Evolutionary conservation across 2,329 filamentous ascomycete species (phyloP).

Genomic region (Alternaria sp.): DNA sequence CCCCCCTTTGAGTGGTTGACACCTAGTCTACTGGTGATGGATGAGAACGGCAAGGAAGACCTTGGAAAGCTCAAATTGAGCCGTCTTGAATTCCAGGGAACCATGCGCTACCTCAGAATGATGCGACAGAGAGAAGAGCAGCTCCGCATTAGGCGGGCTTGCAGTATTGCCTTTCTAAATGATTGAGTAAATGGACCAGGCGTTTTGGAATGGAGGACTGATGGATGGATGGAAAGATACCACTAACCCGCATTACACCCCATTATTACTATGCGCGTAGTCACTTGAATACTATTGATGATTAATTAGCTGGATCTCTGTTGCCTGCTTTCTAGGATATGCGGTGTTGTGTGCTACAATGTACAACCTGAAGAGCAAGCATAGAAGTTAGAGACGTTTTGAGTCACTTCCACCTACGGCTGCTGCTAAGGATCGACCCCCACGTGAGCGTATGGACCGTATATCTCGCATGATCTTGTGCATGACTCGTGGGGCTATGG

Average conservation of each 20-base stretch:
- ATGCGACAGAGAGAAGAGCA: too few species aligned
- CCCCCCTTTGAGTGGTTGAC: not conserved
- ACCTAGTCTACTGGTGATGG: not conserved
- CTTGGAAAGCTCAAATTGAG: not conserved
- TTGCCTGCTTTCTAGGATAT: not conserved
- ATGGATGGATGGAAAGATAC: slow-evolving; percentile 12
- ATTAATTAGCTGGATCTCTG: not conserved
- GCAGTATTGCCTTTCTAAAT: not conserved
- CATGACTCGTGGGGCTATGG: slow-evolving; percentile 12
- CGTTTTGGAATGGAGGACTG: slow-evolving; percentile 6
- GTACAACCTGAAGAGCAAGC: not conserved
- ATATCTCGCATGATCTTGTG: slow-evolving; percentile 7
- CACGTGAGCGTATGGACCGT: slow-evolving; percentile 11
- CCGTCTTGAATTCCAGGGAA: too few species aligned
- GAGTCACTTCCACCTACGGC: too few species aligned
- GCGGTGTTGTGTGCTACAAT: not conserved
- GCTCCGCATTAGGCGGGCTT: not conserved
- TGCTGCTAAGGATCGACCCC: not conserved
- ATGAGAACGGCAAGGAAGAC: not conserved
- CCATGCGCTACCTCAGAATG: too few species aligned
- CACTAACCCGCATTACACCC: slow-evolving; percentile 4
- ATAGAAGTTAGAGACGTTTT: not conserved
- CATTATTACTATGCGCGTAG: slow-evolving; percentile 3
- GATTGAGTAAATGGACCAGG: slow-evolving; percentile 3
- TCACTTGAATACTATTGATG: slow-evolving; percentile 3